These are phyloP conservation scores for Stachybotrys elegans DNA, from an alignment of 2,329 filamentous ascomycete species.

Conservation along the genomic window DNA sequence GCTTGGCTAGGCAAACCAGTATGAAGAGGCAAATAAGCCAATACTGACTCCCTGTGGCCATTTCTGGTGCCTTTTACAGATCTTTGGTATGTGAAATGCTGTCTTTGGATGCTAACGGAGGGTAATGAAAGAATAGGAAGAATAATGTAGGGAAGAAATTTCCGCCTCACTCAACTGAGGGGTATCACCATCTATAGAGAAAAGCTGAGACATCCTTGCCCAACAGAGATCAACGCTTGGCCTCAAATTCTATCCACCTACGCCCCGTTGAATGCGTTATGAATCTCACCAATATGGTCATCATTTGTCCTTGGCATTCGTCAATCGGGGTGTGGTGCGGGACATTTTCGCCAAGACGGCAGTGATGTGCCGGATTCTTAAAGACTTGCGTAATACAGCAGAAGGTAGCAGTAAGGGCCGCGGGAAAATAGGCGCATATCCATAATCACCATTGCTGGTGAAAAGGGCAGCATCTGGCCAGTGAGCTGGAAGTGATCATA, in stretches of 20 bases:
- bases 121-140: neutral
- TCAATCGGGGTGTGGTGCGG: neutral
- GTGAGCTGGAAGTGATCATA: too few species aligned
- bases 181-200: neutral
- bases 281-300: neutral
- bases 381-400: too few species aligned
- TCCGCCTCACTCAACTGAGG: neutral
- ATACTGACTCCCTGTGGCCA: neutral
- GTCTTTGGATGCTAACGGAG: neutral
- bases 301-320: constrained; percentile 1
- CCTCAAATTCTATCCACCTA: neutral
- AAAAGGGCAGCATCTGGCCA: too few species aligned
- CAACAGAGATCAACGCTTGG: neutral
- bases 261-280: neutral
- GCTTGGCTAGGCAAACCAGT: neutral
- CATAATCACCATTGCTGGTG: too few species aligned
- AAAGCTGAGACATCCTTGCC: neutral
- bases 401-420: too few species aligned
- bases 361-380: neutral
- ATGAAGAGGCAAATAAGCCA: neutral
- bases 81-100: neutral
- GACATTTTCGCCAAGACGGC: constrained; percentile 2
- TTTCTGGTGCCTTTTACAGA: neutral
- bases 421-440: too few species aligned
- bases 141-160: neutral